Base-by-base conservation (phyloP, 306 rosid genomes). In the Dalbergia cochinchinensis region DNA sequence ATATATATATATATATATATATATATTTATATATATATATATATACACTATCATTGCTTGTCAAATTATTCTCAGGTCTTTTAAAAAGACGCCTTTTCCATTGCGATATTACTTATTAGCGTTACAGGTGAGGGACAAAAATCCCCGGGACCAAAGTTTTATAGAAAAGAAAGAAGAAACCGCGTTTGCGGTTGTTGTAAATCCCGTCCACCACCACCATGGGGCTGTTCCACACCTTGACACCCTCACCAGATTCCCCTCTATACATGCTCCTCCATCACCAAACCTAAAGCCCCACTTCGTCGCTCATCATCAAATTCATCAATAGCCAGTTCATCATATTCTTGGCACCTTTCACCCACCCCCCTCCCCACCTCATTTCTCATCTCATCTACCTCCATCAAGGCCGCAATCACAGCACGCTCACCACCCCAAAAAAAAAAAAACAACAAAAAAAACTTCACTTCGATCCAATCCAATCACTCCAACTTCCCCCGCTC, bases 181-280 rank as follows among this genome's bases (percentile, higher is more conserved):
- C 82, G 83, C 82, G 76, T 90, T 85, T 70, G 90, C 77, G 81
- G 73, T 15, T 4, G 57, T 77, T 37, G 83, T 48, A 71, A 81
- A 73, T 6, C 79, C 67, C 82, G 74, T 65, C 83, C 26, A 59
- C 65, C 63, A 44, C 42, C 22, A 44, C 34, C 16, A 19, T 35
- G 34, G n/a, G 41, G 4, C 51, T 51, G 74, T 8, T 20, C 51
- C 72, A 75, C 41, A 42, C 57, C 75, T 6, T 20, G 50, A 6
- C 9, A 33, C 8, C 16, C 8, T 44, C 41, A 12, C 50, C 31
- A n/a, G 14, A 70, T 53, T 70, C 60, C 11, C n/a, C 22, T 6
- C 5, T 50, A 15, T 3, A 54, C 60, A 54, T 54, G 19, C 60
- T 16, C 60, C 60, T 54, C 10, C 20, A 8, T 5, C 26, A 35